phyloP scores from a whole-genome alignment of 345 rosid genomes.

The Eucalyptus melliodora region DNA sequence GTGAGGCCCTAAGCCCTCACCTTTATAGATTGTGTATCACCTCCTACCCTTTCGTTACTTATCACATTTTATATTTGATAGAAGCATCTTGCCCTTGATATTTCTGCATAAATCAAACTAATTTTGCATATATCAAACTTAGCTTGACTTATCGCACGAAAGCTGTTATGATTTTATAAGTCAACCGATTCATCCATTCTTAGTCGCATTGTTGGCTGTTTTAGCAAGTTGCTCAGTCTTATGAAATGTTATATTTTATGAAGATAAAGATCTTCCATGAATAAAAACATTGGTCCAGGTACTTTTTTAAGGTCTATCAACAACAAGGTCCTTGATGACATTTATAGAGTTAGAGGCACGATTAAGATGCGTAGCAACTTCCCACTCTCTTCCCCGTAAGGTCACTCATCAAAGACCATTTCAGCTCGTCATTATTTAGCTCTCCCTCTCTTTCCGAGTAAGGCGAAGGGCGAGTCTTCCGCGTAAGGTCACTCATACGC shows the following conservation, averaged over 20 bases:
- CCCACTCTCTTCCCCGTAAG: not conserved
- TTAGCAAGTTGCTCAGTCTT: not conserved
- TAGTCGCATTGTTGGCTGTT: no score
- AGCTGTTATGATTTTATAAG: no score
- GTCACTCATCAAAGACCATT: not conserved
- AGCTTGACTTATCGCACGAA: not conserved
- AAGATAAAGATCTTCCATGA: no score
- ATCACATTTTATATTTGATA: not conserved
- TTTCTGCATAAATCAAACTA: no score
- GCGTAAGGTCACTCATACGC: not conserved
- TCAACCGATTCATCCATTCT: not conserved
- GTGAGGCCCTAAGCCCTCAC: not conserved
- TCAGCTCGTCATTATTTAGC: not conserved
- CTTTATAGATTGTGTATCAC: not conserved
- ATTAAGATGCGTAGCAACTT: not conserved
- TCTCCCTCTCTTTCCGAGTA: not conserved
- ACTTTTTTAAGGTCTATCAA: not conserved
- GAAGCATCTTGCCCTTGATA: not conserved
- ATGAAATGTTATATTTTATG: not conserved
- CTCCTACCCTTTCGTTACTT: not conserved
- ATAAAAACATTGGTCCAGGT: no score
- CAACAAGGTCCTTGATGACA: not conserved
- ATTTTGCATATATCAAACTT: not conserved
- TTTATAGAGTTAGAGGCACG: not conserved
- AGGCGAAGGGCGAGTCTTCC: not conserved